A percentile compares a stretch with the other conserved stretches of the same genome.
These are phyloP conservation scores for Syzygium syzygioides DNA, from an alignment of 441 rosid genomes.

Conservation along the genomic window DNA sequence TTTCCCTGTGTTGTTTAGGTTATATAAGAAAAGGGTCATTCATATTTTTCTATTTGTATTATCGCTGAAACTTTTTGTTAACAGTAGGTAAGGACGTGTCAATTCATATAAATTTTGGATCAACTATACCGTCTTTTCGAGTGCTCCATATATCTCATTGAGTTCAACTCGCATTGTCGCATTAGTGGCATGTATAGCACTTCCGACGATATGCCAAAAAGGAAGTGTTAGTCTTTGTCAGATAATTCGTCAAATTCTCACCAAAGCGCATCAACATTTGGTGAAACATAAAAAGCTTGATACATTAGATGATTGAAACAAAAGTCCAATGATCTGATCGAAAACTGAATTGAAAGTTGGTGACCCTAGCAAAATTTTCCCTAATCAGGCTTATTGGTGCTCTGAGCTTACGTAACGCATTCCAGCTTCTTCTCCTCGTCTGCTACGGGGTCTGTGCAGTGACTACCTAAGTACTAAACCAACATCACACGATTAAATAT, in stretches of 20 bases:
- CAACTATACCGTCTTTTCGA: rapidly evolving
- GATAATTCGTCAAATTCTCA: no score
- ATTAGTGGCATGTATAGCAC: not conserved
- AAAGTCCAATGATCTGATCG: not conserved
- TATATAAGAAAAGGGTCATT: not conserved
- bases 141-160: not conserved
- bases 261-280: no score
- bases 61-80: not conserved
- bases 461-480: not conserved
- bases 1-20: not conserved
- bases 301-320: not conserved
- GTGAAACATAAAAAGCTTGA: not conserved
- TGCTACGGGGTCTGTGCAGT: not conserved
- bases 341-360: not conserved
- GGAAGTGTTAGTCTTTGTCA: not conserved
- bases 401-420: not conserved
- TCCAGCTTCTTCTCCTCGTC: not conserved
- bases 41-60: not conserved
- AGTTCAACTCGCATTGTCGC: not conserved
- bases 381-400: not conserved
- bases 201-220: not conserved
- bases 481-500: not conserved
- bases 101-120: rapidly evolving
- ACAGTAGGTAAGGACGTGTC: not conserved
- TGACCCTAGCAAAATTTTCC: not conserved